Evolutionary conservation across 495 filamentous ascomycete species (phyloP), one percentile per base, ranked within the genome.

Genomic region (Penicillium taxi): DNA sequence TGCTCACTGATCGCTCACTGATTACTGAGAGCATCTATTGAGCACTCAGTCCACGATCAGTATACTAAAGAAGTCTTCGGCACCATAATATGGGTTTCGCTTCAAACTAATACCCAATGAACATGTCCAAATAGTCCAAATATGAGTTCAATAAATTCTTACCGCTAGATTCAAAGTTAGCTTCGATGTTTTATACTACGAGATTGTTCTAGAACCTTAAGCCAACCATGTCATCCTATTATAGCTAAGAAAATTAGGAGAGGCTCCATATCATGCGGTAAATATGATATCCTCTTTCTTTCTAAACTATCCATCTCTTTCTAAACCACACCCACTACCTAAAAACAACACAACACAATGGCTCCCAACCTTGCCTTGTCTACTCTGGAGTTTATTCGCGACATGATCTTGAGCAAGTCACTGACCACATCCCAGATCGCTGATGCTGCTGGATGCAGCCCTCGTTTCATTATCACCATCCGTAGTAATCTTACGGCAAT

Each of bases 341-440:
- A 20, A 22, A 14, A 29, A 18, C 38, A 21, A 15, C n/a, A n/a
- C n/a, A n/a, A n/a, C n/a, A n/a, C n/a, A 41, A 42, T 42, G 32
- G 39, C 39, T 14, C 32, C 16, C 16, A 42, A 35, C 15, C 17
- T 29, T 28, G 28, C 14, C 19, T 19, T 25, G 29, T 6, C 33
- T 16, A 42, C 25, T 14, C n/a, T 31, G 30, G 23, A 42, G 18
- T 34, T 32, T 19, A 35, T 35, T 35, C 24, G 32, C 25, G 39
- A 35, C 24, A 42, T 42, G 32, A 30, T 42, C 24, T 22, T 35
- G 31, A 30, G 31, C 24, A 42, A 17, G 35, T 42, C 24, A 29
- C 39, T 35, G 9, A 42, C 39, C 18, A 42, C 32, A 42, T 23
- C 39, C n/a, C 32, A 35, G 32, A 35, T 42, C 32, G 39, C 31